phyloP scores from a whole-genome alignment of 495 filamentous ascomycete genomes.

The Penicillium turbatum region DNA sequence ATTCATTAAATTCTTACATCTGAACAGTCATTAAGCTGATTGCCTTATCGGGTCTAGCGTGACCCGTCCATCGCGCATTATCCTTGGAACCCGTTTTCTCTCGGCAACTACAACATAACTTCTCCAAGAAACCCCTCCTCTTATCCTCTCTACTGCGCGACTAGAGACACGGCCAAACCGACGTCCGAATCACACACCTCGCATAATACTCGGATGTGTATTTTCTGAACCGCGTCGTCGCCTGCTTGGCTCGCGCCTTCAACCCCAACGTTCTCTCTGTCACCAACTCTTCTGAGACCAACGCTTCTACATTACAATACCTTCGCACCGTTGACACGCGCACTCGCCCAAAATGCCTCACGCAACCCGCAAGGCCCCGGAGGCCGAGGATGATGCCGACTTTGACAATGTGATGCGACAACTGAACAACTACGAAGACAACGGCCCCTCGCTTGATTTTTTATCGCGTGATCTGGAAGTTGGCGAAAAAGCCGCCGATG shows the following conservation, averaged over 20 bases:
- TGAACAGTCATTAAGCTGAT: slow-evolving; percentile 16
- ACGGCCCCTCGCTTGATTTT: slow-evolving; percentile 40
- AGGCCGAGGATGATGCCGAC: slow-evolving; percentile 38
- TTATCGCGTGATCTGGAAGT: slow-evolving; percentile 50
- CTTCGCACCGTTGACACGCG: neutral
- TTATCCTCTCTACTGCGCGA: neutral
- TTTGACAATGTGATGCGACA: slow-evolving; percentile 51
- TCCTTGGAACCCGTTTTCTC: slow-evolving; percentile 8
- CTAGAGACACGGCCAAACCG: neutral
- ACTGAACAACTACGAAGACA: slow-evolving; percentile 39
- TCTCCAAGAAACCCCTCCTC: neutral
- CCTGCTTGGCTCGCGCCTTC: slow-evolving; percentile 8
- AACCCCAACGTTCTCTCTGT: neutral
- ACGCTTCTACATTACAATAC: neutral
- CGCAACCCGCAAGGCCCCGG: slow-evolving; percentile 36
- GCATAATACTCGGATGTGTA: slow-evolving; percentile 9
- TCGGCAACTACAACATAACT: slow-evolving; percentile 4
- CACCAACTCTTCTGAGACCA: neutral
- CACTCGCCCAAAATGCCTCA: slow-evolving; percentile 41
- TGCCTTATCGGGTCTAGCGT: slow-evolving; percentile 21
- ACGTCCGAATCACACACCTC: neutral
- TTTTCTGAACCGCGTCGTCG: slow-evolving; percentile 5
- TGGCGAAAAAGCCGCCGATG: slow-evolving; percentile 74
- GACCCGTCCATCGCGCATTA: slow-evolving; percentile 2
- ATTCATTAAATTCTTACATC: neutral